A percentile compares a stretch with the other conserved stretches of the same genome.
These are phyloP conservation scores for Globisporangium cederbergense DNA, from an alignment of 352 stramenopile genomes.

Conservation along the genomic window DNA sequence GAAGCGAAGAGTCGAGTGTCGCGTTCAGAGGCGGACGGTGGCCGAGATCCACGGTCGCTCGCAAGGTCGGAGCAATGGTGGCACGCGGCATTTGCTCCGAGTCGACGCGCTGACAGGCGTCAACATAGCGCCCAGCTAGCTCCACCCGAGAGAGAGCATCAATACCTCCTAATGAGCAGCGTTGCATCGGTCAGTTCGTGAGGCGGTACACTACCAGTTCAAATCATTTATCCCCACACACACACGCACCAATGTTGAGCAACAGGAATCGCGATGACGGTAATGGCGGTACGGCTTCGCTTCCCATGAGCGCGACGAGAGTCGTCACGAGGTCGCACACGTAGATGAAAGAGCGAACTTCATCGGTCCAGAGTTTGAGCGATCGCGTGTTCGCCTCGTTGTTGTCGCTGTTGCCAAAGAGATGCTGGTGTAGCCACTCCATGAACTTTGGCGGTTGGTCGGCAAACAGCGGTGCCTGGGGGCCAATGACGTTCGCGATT, in stretches of 20 bases:
- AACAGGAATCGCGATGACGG: slow-evolving; percentile 14
- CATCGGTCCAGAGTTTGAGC: slow-evolving; percentile 55
- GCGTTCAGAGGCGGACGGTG: slow-evolving; percentile 48
- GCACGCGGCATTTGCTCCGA: not conserved
- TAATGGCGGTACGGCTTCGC: not conserved
- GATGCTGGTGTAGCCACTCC: slow-evolving; percentile 51
- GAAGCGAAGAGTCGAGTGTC: slow-evolving; percentile 33
- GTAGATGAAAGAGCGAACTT: slow-evolving; percentile 62
- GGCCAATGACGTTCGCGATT: slow-evolving; percentile 64
- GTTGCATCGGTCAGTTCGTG: not conserved
- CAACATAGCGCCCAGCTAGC: slow-evolving; percentile 33
- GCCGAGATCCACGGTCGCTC: slow-evolving; percentile 36
- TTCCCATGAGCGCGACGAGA: slow-evolving; percentile 30
- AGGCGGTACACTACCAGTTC: not conserved
- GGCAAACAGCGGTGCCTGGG: slow-evolving; percentile 31
- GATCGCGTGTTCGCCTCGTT: slow-evolving; percentile 9
- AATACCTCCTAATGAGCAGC: slow-evolving; percentile 27
- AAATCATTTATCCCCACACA: not conserved
- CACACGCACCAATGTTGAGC: slow-evolving; percentile 49
- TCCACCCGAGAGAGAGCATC: slow-evolving; percentile 49
- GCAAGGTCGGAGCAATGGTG: slow-evolving; percentile 23
- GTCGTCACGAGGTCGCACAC: slow-evolving; percentile 44
- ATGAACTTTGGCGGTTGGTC: slow-evolving; percentile 53
- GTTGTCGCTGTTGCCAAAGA: slow-evolving; percentile 21
- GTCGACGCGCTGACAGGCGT: slow-evolving; percentile 15